Evolutionary conservation across 495 filamentous ascomycete genomes (phyloP), one percentile per base, ranked within the genome.

Genomic region (Aspergillus olivimuriae): DNA sequence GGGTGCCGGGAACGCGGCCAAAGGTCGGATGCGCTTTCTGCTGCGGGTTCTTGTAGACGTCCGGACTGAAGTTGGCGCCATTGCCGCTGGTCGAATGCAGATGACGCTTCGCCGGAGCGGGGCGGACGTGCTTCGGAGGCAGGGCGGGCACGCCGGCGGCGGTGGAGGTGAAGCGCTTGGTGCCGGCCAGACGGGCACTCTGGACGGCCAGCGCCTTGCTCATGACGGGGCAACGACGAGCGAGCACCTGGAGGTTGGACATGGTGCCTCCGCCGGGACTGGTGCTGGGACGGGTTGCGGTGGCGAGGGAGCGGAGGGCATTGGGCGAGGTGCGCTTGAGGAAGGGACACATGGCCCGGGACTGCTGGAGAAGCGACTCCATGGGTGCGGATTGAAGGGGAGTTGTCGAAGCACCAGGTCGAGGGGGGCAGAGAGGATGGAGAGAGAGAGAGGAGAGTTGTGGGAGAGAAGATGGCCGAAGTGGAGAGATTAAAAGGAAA

Each of bases 201-300:
- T 95, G 91, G 15, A 95, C 81, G 34, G 87, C 87, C 54, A 98
- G 76, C 33, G 92, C 92, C 73, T 95, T 95, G 63, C 89, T 90
- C 92, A 98, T 98, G 61, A 98, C 81, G 44, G 92, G 92, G 80
- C 92, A 98, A 55, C 92, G 88, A 56, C 87, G 84, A 51, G 89
- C 92, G 50, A 94, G 77, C 40, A 92, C 80, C 74, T 96, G 94
- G 51, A 98, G 78, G 69, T 96, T 97, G 54, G 89, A 95, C 81
- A 97, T 95, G 63, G 84, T 87, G 50, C 90, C 87, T 39, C 89
- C 91, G 49, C 88, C 84, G 20, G 81, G 82, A 35, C 82, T 88
- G 38, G 74, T 69, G 61, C 77, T 65, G 62, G 71, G 69, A 54
- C 83, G 76, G 55, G 84, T 77, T 17, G 87, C 80, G 40, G 89